Conservation (phyloP, 306 rosid species). For the Begonia peltatifolia region DNA sequence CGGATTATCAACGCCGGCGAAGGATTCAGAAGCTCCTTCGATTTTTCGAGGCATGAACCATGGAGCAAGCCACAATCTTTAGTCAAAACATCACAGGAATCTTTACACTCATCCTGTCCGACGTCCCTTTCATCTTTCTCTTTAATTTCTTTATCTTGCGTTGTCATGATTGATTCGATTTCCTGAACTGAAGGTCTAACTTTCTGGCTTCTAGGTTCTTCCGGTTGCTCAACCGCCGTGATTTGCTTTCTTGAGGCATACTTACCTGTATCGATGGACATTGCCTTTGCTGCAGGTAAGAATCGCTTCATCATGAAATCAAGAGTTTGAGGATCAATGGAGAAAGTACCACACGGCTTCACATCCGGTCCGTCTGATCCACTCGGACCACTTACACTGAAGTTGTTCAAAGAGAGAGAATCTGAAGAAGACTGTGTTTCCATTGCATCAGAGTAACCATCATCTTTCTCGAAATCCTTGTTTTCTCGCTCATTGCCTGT, state of each 20-base stretch:
- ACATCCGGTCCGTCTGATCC: slow-evolving; percentile 32
- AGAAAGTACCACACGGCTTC: slow-evolving; percentile 37
- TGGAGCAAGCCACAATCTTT: slow-evolving; percentile 78
- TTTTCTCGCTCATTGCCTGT: slow-evolving; percentile 11
- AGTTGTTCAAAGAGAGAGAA: slow-evolving; percentile 60
- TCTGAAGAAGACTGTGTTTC: slow-evolving; percentile 38
- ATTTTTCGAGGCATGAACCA: slow-evolving; percentile 44
- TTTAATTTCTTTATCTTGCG: slow-evolving; percentile 17
- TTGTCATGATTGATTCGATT: slow-evolving; percentile 26
- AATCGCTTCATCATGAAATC: slow-evolving; percentile 93
- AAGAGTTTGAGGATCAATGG: slow-evolving; percentile 50
- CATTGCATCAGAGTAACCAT: slow-evolving; percentile 61
- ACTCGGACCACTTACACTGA: slow-evolving; percentile 54
- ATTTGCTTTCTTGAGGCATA: slow-evolving; percentile 49
- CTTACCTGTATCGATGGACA: slow-evolving; percentile 58
- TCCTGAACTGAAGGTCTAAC: slow-evolving; percentile 13
- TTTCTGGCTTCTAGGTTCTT: slow-evolving; percentile 33
- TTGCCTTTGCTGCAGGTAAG: slow-evolving; percentile 95
- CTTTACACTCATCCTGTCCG: slow-evolving; percentile 28
- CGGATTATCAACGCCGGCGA: slow-evolving; percentile 39
- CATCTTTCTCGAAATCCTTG: slow-evolving; percentile 18
- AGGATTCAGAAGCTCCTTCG: slow-evolving; percentile 51
- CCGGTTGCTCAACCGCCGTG: slow-evolving; percentile 26
- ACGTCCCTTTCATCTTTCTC: slow-evolving; percentile 52
- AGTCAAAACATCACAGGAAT: slow-evolving; percentile 27